A percentile compares a stretch with the other conserved stretches of the same genome.
Evolutionary conservation across 2,329 filamentous ascomycete species (phyloP).

Genomic region (Aspergillus calidoustus): DNA sequence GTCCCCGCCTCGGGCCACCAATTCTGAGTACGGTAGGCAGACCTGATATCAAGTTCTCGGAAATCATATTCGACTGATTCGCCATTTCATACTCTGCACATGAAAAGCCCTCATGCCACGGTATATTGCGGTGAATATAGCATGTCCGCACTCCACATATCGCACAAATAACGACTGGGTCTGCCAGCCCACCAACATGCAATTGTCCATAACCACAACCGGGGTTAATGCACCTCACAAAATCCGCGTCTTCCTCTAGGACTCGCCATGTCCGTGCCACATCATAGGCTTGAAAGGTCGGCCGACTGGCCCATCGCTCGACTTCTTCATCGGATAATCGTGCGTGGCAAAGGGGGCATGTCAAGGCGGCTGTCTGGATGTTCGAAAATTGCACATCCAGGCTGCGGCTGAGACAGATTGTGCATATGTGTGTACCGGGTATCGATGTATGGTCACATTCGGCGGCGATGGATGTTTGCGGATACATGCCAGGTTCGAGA

Average conservation of each 20-base stretch:
- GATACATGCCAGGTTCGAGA: slow-evolving; percentile 14
- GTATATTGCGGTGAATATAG: slow-evolving; percentile 21
- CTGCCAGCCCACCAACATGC: slow-evolving; percentile 22
- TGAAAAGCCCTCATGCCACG: slow-evolving; percentile 25
- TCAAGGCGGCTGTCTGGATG: slow-evolving; percentile 2
- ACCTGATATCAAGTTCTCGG: background rate
- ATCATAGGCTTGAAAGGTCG: slow-evolving; percentile 23
- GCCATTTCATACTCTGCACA: slow-evolving; percentile 24
- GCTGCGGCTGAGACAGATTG: slow-evolving; percentile 21
- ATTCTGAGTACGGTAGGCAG: background rate
- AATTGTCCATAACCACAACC: slow-evolving; percentile 25
- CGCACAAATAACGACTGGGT: slow-evolving; percentile 24
- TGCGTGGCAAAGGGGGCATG: slow-evolving; percentile 24
- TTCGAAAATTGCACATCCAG: slow-evolving; percentile 23
- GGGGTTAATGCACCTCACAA: slow-evolving; percentile 21
- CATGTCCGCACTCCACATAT: slow-evolving; percentile 25
- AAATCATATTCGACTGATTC: background rate
- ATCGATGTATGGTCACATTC: slow-evolving; percentile 22
- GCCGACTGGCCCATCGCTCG: slow-evolving; percentile 22
- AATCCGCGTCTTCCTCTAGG: slow-evolving; percentile 24
- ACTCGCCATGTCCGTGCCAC: slow-evolving; percentile 19
- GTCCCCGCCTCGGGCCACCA: slow-evolving; percentile 1
- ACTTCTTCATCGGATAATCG: slow-evolving; percentile 22
- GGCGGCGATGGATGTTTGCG: slow-evolving; percentile 20
- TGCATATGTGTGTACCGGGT: slow-evolving; percentile 20